Conservation (phyloP, 2,329 filamentous ascomycete species). For the Aureobasidium melanogenum region DNA sequence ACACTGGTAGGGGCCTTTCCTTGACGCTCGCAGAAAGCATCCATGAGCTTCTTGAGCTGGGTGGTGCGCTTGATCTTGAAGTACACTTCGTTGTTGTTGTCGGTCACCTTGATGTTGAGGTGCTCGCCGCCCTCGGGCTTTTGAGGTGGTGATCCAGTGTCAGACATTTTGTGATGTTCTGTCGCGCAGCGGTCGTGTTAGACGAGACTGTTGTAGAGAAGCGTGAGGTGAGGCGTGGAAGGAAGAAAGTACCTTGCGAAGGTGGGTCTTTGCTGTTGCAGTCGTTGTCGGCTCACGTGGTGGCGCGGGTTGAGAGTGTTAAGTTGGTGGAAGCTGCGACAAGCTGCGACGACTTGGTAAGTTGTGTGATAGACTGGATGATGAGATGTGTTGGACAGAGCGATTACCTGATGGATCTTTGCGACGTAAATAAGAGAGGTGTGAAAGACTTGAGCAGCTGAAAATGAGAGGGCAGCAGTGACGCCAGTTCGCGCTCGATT, state of each 20-base stretch:
- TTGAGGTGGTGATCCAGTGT: slow-evolving; percentile 30
- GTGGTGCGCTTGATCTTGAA: slow-evolving; percentile 99
- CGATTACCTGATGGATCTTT: background rate
- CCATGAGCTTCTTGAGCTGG: slow-evolving; percentile 95
- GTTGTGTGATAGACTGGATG: background rate
- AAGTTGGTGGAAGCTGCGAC: background rate
- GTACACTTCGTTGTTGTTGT: slow-evolving; percentile 99
- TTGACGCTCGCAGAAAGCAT: slow-evolving; percentile 92
- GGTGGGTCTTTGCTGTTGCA: slow-evolving; percentile 9
- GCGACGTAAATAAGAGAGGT: background rate
- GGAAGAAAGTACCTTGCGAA: background rate
- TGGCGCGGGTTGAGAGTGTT: slow-evolving; percentile 5
- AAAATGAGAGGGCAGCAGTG: slow-evolving; percentile 5
- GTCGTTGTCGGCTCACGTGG: slow-evolving; percentile 3
- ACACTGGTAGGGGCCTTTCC: slow-evolving; percentile 80
- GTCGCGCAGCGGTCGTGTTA: slow-evolving; percentile 28
- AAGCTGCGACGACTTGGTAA: background rate
- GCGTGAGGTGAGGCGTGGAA: slow-evolving; percentile 2
- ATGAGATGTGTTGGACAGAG: background rate
- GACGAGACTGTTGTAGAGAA: background rate
- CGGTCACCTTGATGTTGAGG: slow-evolving; percentile 97
- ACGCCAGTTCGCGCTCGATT: slow-evolving; percentile 8
- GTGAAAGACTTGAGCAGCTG: background rate
- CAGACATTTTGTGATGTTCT: slow-evolving; percentile 41
- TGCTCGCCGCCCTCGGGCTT: slow-evolving; percentile 57